A percentile compares a stretch with the other conserved stretches of the same genome.
Evolutionary conservation across 768 basidiomycete species (phyloP).

Genomic region (Psilocybe azurescens): DNA sequence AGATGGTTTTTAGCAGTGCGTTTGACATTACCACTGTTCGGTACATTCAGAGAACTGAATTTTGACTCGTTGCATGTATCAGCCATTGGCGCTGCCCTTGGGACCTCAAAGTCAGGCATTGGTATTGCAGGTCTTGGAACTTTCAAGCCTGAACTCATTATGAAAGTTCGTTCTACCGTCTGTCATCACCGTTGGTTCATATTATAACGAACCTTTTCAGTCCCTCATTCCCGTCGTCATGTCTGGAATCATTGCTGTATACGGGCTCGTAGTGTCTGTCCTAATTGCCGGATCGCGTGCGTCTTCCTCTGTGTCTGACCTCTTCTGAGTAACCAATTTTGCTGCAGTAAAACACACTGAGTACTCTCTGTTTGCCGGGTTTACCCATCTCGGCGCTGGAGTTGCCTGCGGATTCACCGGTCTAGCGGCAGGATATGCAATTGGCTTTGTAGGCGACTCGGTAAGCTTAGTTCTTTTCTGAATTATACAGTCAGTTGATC

Average conservation of each 20-base stretch:
- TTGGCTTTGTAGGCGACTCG: slow-evolving; percentile 92
- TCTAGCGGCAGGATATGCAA: slow-evolving; percentile 92
- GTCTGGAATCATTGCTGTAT: slow-evolving; percentile 98
- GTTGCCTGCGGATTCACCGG: slow-evolving; percentile 92
- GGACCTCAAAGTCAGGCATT: slow-evolving; percentile 96
- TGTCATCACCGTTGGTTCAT: background rate
- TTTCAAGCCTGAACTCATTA: slow-evolving; percentile 95
- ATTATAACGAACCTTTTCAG: slow-evolving; percentile 40
- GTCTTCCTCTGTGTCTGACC: slow-evolving; percentile 23
- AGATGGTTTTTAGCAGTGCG: slow-evolving; percentile 98
- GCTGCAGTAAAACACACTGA: slow-evolving; percentile 62
- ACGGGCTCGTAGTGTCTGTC: slow-evolving; percentile 94
- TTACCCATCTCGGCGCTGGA: slow-evolving; percentile 92
- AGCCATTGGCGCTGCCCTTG: slow-evolving; percentile 96
- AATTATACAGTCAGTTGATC: background rate
- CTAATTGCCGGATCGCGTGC: slow-evolving; percentile 75
- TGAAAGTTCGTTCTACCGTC: slow-evolving; percentile 73
- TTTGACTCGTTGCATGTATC: slow-evolving; percentile 8
- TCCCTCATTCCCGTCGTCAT: slow-evolving; percentile 97
- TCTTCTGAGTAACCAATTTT: slow-evolving; percentile 20
- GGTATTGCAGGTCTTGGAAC: slow-evolving; percentile 94
- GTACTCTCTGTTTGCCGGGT: slow-evolving; percentile 87
- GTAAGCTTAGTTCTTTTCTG: slow-evolving; percentile 51
- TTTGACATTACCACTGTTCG: slow-evolving; percentile 21
- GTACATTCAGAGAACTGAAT: background rate